Conservation (phyloP, 768 basidiomycete species). For the Lentinula guzmanii region DNA sequence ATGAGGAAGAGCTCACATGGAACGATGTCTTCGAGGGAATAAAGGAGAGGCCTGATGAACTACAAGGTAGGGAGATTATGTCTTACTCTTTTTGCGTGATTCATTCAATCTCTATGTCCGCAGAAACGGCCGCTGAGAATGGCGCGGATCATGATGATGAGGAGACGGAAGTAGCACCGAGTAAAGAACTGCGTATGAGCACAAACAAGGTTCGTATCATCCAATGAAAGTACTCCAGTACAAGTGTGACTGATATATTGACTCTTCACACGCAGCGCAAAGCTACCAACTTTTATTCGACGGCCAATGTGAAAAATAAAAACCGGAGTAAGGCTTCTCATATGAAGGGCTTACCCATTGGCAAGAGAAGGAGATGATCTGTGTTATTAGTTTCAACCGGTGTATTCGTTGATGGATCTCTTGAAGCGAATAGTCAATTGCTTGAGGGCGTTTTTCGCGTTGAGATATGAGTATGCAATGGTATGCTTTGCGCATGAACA, state of each 20-base stretch:
- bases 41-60: slow-evolving; percentile 19
- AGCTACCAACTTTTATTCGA: slow-evolving; percentile 83
- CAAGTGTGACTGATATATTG: neutral
- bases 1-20: slow-evolving; percentile 58
- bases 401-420: too few species aligned
- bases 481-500: too few species aligned
- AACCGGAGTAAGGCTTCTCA: slow-evolving; percentile 60
- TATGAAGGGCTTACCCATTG: slow-evolving; percentile 49
- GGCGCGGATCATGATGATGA: slow-evolving; percentile 2
- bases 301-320: slow-evolving; percentile 84
- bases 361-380: slow-evolving; percentile 24
- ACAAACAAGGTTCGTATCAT: slow-evolving; percentile 72
- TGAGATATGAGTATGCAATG: too few species aligned
- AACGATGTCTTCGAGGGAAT: slow-evolving; percentile 78
- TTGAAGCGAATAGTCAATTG: too few species aligned
- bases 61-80: neutral
- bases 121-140: neutral
- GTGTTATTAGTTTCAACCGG: too few species aligned
- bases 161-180: slow-evolving; percentile 18
- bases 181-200: slow-evolving; percentile 79
- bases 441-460: too few species aligned
- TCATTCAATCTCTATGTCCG: neutral
- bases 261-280: slow-evolving; percentile 53
- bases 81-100: neutral
- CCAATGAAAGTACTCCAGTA: neutral